Percentiles rank a stretch among this genome's conserved stretches.
phyloP scores from a whole-genome alignment of 2,329 filamentous ascomycete genomes.

The Leptographium galeiforme region DNA sequence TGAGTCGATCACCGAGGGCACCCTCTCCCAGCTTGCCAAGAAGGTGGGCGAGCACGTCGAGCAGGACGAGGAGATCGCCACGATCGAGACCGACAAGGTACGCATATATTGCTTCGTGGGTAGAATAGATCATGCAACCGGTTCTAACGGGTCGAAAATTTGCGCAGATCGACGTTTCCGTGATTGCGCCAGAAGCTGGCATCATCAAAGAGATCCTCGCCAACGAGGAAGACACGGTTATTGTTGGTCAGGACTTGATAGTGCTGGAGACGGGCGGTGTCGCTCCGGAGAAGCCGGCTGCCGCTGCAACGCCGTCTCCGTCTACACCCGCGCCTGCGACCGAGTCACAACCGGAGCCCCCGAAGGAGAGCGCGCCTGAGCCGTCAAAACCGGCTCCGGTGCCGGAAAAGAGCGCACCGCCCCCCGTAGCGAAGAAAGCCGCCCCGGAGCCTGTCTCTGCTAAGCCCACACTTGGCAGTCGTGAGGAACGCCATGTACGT shows the following conservation, averaged over 20 bases:
- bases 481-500: constrained; percentile 78
- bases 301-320: neutral
- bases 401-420: neutral
- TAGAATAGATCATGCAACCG: neutral
- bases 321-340: constrained; percentile 25
- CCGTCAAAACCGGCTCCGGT: constrained; percentile 9
- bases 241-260: constrained; percentile 81
- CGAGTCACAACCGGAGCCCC: constrained; percentile 21
- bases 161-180: constrained; percentile 79
- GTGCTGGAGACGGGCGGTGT: constrained; percentile 69
- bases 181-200: constrained; percentile 85
- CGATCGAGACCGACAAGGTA: constrained; percentile 98
- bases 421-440: constrained; percentile 18
- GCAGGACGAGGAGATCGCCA: constrained; percentile 93
- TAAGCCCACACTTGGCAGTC: constrained; percentile 47
- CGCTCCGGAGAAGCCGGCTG: constrained; percentile 25
- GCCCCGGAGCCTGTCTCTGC: constrained; percentile 22
- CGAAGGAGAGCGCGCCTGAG: constrained; percentile 23
- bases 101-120: constrained; percentile 6
- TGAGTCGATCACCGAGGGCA: constrained; percentile 96
- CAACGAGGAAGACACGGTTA: constrained; percentile 89
- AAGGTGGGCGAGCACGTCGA: constrained; percentile 86
- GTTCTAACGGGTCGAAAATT: neutral
- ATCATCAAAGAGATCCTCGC: constrained; percentile 85
- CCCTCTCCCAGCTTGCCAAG: constrained; percentile 89